Percentiles rank a stretch among this genome's conserved stretches.
These are phyloP conservation scores for Kondoa subrosea DNA, from an alignment of 768 basidiomycete species.

Conservation along the genomic window DNA sequence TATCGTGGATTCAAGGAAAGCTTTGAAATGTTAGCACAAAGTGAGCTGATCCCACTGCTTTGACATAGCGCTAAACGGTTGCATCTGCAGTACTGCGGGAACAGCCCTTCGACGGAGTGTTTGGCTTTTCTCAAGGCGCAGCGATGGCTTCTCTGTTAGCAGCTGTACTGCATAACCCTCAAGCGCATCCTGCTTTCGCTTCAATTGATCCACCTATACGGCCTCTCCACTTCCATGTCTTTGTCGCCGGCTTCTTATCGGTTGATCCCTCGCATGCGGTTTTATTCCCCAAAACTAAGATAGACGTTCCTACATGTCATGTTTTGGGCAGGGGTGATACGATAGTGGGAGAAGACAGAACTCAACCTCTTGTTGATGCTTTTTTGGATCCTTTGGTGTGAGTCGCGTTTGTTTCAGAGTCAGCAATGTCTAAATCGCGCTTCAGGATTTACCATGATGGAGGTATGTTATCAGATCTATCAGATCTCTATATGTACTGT, in stretches of 20 bases:
- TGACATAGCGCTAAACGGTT: neutral
- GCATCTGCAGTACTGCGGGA: neutral
- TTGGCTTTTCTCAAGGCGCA: conserved; percentile 2
- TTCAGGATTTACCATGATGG: neutral
- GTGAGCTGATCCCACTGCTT: neutral
- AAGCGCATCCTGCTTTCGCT: neutral
- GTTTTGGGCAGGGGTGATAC: conserved; percentile 3
- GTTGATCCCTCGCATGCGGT: neutral
- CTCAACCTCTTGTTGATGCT: neutral
- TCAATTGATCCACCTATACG: neutral
- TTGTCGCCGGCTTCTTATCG: conserved; percentile 2
- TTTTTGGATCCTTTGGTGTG: neutral
- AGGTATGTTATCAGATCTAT: neutral
- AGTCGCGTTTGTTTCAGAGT: neutral
- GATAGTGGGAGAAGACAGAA: conserved; percentile 6
- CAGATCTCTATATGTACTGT: neutral
- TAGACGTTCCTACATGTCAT: neutral
- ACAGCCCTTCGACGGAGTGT: neutral
- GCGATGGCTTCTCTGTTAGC: conserved; percentile 3
- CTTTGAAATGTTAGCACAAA: neutral
- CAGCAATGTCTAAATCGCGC: neutral
- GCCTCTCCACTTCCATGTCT: neutral
- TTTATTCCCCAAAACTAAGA: neutral
- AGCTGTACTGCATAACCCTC: neutral
- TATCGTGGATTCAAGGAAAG: conserved; percentile 1